Base-by-base conservation (phyloP, 345 rosid species). In the Psidium friedrichsthalianum region DNA sequence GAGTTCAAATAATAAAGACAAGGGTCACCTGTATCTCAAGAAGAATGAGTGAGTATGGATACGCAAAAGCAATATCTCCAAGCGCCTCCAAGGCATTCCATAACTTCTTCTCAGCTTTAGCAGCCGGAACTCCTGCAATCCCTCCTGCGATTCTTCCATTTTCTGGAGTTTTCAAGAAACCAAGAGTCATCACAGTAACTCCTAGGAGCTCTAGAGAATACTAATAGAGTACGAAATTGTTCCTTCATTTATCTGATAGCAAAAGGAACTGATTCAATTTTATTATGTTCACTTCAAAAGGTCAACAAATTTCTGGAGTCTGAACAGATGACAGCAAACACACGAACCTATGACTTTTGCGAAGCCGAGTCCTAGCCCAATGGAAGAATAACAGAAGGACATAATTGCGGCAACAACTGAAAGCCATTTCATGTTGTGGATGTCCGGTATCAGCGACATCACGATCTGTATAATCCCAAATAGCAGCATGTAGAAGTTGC, bases 61-160 rank as follows among this genome's bases (percentile, higher is more conserved):
- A 92, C 9, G 92, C 91, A 83, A 88, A 92, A 5, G 92, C 92
- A 32, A 90, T 89, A 85, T 92, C 92, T 6, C 94, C 94, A n/a
- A 92, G 64, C 55, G 91, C 92, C 87, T 92, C 89, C 36, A 85
- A 86, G 69, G 86, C 49, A 42, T 85, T 84, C 92, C 92, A 90
- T 12, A 90, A 51, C 84, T 90, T 92, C 49, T 88, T 87, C 40
- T 51, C 24, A n/a, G 82, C 24, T 20, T 58, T 85, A 57, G 90
- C 54, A 20, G 88, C 84, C 29, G 88, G 49, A 5, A 90, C 88
- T 85, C 93, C 93, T 13, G 85, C 12, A 59, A 92, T 86, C 61
- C 74, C 87, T 57, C 93, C 93, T 87, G 69, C 84, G 0, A 87
- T 84, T 82, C 83, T 82, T 59, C 90, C 91, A 83, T 92, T 88